These are phyloP conservation scores for Tympanopsis confertula DNA, from an alignment of 2,329 filamentous ascomycete genomes.

Conservation along the genomic window DNA sequence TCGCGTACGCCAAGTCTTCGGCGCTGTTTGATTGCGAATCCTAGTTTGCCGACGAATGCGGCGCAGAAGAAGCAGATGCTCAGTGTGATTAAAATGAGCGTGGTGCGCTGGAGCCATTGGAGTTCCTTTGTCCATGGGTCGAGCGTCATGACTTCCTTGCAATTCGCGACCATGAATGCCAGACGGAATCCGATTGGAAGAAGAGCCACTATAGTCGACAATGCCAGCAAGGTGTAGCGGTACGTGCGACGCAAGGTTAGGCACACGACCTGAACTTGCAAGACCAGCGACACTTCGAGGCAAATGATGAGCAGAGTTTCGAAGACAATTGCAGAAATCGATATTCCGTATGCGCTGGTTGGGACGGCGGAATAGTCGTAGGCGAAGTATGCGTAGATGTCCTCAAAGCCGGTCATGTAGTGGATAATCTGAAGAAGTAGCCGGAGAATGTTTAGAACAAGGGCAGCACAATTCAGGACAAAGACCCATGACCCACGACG, in stretches of 20 bases:
- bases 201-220: neutral
- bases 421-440: slow-evolving; percentile 30
- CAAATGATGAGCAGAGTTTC: slow-evolving; percentile 34
- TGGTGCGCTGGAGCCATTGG: neutral
- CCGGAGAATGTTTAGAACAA: slow-evolving; percentile 40
- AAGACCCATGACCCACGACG: slow-evolving; percentile 49
- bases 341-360: neutral
- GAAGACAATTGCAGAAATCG: slow-evolving; percentile 29
- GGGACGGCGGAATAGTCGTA: neutral
- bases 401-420: slow-evolving; percentile 40
- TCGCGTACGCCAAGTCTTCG: slow-evolving; percentile 39
- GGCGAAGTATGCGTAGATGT: too few species aligned
- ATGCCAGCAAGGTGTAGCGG: neutral
- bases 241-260: slow-evolving; percentile 3
- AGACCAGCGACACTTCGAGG: slow-evolving; percentile 40
- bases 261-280: slow-evolving; percentile 48
- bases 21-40: slow-evolving; percentile 38
- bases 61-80: slow-evolving; percentile 42
- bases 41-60: slow-evolving; percentile 46
- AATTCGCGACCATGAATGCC: neutral
- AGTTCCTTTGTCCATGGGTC: too few species aligned
- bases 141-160: neutral
- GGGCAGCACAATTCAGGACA: slow-evolving; percentile 42
- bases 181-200: neutral
- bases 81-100: neutral